These are phyloP conservation scores for Nemania diffusa DNA, from an alignment of 2,329 filamentous ascomycete species.

Conservation along the genomic window DNA sequence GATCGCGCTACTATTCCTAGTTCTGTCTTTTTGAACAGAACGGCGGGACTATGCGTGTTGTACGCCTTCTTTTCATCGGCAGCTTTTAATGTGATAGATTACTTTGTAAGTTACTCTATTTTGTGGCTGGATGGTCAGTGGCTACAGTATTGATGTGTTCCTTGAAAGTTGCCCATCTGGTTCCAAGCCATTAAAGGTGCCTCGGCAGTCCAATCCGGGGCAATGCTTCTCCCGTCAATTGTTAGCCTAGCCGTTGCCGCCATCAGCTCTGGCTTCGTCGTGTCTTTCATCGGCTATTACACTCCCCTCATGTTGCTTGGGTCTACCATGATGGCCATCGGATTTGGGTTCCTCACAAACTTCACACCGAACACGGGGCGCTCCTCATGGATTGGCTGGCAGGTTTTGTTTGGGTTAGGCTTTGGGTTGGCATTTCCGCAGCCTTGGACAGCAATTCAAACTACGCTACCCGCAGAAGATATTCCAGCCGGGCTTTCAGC, in stretches of 20 bases:
- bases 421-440: constrained; percentile 28
- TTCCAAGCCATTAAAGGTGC: constrained; percentile 32
- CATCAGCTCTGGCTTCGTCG: constrained; percentile 26
- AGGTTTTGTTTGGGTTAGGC: constrained; percentile 26
- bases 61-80: constrained; percentile 31
- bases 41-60: constrained; percentile 19
- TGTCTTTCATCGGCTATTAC: constrained; percentile 28
- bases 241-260: constrained; percentile 22
- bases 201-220: constrained; percentile 23
- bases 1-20: constrained; percentile 30
- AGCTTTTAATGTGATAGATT: constrained; percentile 29
- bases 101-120: constrained; percentile 19
- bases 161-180: constrained; percentile 31
- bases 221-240: constrained; percentile 29
- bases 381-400: constrained; percentile 25
- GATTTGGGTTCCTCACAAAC: constrained; percentile 27
- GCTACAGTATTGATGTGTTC: not conserved
- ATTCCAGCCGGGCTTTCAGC: constrained; percentile 19
- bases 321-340: constrained; percentile 25
- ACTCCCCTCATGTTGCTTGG: constrained; percentile 28
- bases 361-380: constrained; percentile 15
- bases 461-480: constrained; percentile 17
- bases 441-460: constrained; percentile 27
- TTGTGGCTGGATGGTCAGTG: not conserved
- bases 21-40: constrained; percentile 27